Evolutionary conservation across 441 rosid species (phyloP).

Genomic region (Capsella rubella): DNA sequence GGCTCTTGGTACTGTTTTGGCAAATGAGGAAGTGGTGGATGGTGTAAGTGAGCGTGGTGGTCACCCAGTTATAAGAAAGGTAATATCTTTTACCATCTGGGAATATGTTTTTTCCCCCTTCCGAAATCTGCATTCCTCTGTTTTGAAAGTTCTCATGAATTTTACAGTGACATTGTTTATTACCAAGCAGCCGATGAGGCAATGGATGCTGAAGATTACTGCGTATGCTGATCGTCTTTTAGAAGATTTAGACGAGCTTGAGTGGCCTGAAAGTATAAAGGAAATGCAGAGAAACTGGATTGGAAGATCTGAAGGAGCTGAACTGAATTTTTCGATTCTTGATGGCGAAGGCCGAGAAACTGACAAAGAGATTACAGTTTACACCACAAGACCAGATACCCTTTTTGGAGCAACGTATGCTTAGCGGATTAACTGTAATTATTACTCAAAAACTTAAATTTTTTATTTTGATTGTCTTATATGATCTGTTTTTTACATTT

Average conservation of each 20-base stretch:
- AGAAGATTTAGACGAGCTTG: slow-evolving; percentile 89
- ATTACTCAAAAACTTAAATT: slow-evolving; percentile 5
- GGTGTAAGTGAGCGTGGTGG: slow-evolving; percentile 99
- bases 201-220: slow-evolving; percentile 98
- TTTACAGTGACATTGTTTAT: slow-evolving; percentile 97
- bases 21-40: slow-evolving; percentile 98
- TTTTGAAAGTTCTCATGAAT: slow-evolving; percentile 74
- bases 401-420: slow-evolving; percentile 91
- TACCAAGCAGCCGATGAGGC: slow-evolving; percentile 99
- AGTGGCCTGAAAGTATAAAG: slow-evolving; percentile 95
- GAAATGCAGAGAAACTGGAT: slow-evolving; percentile 99
- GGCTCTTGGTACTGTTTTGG: slow-evolving; percentile 98
- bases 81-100: slow-evolving; percentile 38
- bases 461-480: slow-evolving; percentile 20
- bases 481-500: slow-evolving; percentile 31
- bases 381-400: slow-evolving; percentile 93
- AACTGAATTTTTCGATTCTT: slow-evolving; percentile 69
- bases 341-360: slow-evolving; percentile 62
- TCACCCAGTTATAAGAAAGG: slow-evolving; percentile 96
- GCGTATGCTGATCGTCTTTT: slow-evolving; percentile 96
- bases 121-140: slow-evolving; percentile 40
- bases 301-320: slow-evolving; percentile 95
- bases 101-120: neutral
- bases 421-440: slow-evolving; percentile 31
- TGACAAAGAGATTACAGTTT: slow-evolving; percentile 67